phyloP scores from a whole-genome alignment of 768 basidiomycete genomes.

The Clitopilus passeckerianus region DNA sequence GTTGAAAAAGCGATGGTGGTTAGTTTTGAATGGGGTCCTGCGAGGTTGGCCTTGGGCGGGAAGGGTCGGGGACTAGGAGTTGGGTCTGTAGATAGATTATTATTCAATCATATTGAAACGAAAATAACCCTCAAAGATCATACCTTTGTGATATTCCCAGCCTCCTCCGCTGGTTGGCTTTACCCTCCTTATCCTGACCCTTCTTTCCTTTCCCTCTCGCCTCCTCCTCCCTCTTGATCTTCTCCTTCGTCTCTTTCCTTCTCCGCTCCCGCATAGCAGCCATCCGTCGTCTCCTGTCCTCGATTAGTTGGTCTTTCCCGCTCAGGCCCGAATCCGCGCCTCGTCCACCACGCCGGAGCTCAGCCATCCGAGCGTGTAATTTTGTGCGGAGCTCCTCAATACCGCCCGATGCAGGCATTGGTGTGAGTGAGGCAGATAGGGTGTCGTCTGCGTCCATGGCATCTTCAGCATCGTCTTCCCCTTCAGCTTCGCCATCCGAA shows the following conservation, averaged over 20 bases:
- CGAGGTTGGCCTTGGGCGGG: constrained; percentile 19
- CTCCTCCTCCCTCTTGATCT: constrained; percentile 65
- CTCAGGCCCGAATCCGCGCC: constrained; percentile 35
- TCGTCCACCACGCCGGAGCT: constrained; percentile 47
- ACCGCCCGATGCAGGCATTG: constrained; percentile 62
- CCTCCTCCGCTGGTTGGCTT: constrained; percentile 29
- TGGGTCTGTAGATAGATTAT: constrained; percentile 44
- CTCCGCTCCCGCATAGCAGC: constrained; percentile 83
- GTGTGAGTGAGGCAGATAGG: constrained; percentile 32
- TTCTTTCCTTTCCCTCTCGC: constrained; percentile 43
- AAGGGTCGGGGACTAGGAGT: constrained; percentile 61
- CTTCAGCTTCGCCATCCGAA: constrained; percentile 9
- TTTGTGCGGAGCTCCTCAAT: constrained; percentile 66
- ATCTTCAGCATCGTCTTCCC: constrained; percentile 19
- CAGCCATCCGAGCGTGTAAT: constrained; percentile 68
- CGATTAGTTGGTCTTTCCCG: constrained; percentile 77
- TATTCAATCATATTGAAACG: constrained; percentile 1
- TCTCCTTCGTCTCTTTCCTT: constrained; percentile 82
- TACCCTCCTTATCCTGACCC: constrained; percentile 40
- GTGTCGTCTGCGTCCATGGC: constrained; percentile 12
- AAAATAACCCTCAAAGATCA: constrained; percentile 4
- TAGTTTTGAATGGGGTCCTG: constrained; percentile 32
- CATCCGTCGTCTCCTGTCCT: constrained; percentile 71
- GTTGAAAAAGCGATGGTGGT: constrained; percentile 70
- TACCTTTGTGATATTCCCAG: constrained; percentile 53